Base-by-base conservation (phyloP, 352 stramenopile species). In the Phytophthora pseudosyringae region DNA sequence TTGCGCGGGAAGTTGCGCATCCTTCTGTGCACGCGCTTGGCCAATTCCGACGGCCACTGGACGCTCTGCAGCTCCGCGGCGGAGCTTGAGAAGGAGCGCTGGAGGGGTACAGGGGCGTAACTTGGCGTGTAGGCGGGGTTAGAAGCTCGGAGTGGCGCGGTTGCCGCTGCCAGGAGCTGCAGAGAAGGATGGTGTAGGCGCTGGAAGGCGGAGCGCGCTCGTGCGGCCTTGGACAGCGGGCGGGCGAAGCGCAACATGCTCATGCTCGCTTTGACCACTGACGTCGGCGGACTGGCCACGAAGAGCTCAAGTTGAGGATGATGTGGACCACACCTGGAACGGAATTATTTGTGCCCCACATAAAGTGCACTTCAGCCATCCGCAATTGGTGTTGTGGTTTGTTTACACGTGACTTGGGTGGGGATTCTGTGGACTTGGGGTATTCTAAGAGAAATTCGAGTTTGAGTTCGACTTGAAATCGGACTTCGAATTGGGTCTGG, bases 1-100 rank as follows among this genome's bases (percentile, higher is more conserved):
- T 88, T 87, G 35, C 85, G 83, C 45, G 83, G 81, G 63, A 94
- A 91, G n/a, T 51, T 67, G 21, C 71, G 67, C 63, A 88, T 77
- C 4, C 72, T 59, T 54, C 79, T 68, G 53, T 88, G 67, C 39
- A 88, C 61, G 28, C 62, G 66, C 50, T 73, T 77, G 49, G 60
- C 71, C 46, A 83, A 49, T 1, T 82, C 73, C 5, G 60, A 60
- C 3, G 78, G 71, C 78, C 78, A 88, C 21, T 56, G 63, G 35
- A 73, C 46, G 35, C 16, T 15, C 5, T 26, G 28, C 10, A 10
- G 11, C 18, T 59, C 49, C 31, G 33, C 39, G 2, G 35, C 31
- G 15, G 29, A 15, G 18, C 9, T 52, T 5, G 60, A 65, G 15
- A 55, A 69, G 28, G 4, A 26, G 26, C 66, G 53, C 2, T 21